Evolutionary conservation across 2,329 filamentous ascomycete species (phyloP), one percentile per base, ranked within the genome.

Genomic region (Huntiella savannae): DNA sequence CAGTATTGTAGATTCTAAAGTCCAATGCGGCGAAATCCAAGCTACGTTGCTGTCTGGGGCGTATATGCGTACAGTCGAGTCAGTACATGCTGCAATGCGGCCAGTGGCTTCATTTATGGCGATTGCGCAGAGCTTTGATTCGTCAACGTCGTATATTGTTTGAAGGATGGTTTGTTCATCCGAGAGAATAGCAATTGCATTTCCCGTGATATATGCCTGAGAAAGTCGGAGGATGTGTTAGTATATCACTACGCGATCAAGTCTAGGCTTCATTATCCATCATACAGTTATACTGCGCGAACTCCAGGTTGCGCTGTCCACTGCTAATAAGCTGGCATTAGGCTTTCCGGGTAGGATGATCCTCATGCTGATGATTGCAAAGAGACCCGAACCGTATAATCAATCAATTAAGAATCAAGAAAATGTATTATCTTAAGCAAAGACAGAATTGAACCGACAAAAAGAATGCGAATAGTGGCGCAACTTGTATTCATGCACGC

Each of bases 201-300:
- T 82, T 56, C 88, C 88, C 50, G 83, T 91, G 53, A 95, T 81
- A 63, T 96, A 98, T 44, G 77, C 75, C 84, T 92, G 56, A 28
- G 6, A 32, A 42, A 8, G 19, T 7, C 3, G 11, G 36, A 37
- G 28, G 33, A 13, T 33, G 28, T 13, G 37, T 46, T 19, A 40
- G 22, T 13, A 35, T 6, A 17, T 12, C 33, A 32, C 15, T 36
- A 8, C 11, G n/a, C 5, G n/a, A 10, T 37, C 19, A 28, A n/a
- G 8, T 19, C 11, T 10, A 35, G 5, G 13, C 4, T 40, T 10
- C 15, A 33, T 17, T 34, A 12, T 15, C 10, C 5, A 45, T 52
- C 75, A 65, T 65, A 84, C 82, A 60, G 84, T 76, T 54, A 88
- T 71, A 54, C 81, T 77, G 57, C 73, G 70, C 53, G 70, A 70